Evolutionary conservation across 106 monocot species (phyloP), one percentile per base, ranked within the genome.

Genomic region (Ottelia alismoides): DNA sequence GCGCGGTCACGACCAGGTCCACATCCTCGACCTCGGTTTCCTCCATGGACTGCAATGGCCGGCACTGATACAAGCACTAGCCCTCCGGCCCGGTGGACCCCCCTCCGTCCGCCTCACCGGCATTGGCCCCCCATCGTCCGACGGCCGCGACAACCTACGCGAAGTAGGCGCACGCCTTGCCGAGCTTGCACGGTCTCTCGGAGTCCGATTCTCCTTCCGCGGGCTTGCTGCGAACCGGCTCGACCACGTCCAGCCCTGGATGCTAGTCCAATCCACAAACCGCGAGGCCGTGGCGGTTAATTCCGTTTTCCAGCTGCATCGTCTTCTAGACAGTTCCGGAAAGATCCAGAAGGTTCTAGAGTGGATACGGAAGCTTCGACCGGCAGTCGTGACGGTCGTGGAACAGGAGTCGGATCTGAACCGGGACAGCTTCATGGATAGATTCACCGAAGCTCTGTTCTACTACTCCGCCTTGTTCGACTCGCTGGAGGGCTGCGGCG

Each of bases 401-500:
- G 85, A 85, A 67, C 85, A 85, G 54, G 79, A 85, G 32, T 79
- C 85, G n/a, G 68, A 76, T 63, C 85, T 79, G 66, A 85, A 79
- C 67, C 63, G 57, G n/a, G 51, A 65, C 12, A 58, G 25, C 3
- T 80, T 85, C 28, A 58, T 80, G 16, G 85, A 80, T 71, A 59
- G 80, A 51, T 80, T 85, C 74, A 85, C 85, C 2, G 77, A 85
- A 28, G 80, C 85, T 5, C 65, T 85, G 20, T 78, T 79, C 73
- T 80, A 85, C 60, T 85, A 80, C 58, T 80, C 80, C 1, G 58
- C 85, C 49, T 48, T 85, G 29, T 85, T 85, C 74, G 85, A 85
- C 62, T 85, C 85, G 16, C 35, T 85, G 6, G 80, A 77, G 17
- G 66, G 58, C 17, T 20, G 64, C 9, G 30, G 31, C 11, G 45